Evolutionary conservation across 495 filamentous ascomycete genomes (phyloP).

Genomic region (Oidiodendron maius): DNA sequence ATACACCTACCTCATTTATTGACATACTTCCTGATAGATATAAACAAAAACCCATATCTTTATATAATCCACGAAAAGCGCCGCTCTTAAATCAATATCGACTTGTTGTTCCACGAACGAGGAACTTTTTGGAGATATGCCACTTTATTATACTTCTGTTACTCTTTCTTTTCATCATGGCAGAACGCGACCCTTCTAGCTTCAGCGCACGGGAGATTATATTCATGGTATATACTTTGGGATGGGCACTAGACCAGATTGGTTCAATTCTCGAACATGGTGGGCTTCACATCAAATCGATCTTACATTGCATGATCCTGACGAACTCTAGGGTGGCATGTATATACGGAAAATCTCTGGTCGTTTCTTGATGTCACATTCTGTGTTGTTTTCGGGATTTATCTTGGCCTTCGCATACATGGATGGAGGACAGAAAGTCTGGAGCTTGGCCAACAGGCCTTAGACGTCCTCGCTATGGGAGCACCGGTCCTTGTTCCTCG

Average conservation of each 20-base stretch:
- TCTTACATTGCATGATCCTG: background rate
- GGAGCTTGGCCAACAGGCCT: slow-evolving; percentile 31
- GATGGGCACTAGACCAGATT: slow-evolving; percentile 70
- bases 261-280: slow-evolving; percentile 65
- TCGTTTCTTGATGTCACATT: slow-evolving; percentile 71
- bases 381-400: slow-evolving; percentile 52
- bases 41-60: slow-evolving; percentile 62
- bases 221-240: slow-evolving; percentile 59
- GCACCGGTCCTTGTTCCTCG: slow-evolving; percentile 67
- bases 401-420: slow-evolving; percentile 54
- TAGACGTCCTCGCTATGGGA: slow-evolving; percentile 63
- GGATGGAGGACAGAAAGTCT: slow-evolving; percentile 34
- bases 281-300: background rate
- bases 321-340: slow-evolving; percentile 47
- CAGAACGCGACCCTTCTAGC: slow-evolving; percentile 40
- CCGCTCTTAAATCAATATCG: slow-evolving; percentile 71
- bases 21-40: slow-evolving; percentile 70
- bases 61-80: slow-evolving; percentile 61
- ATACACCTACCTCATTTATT: slow-evolving; percentile 63
- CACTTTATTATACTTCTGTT: slow-evolving; percentile 60
- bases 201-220: slow-evolving; percentile 48
- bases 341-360: slow-evolving; percentile 75
- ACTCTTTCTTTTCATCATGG: slow-evolving; percentile 60
- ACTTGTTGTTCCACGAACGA: slow-evolving; percentile 61
- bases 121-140: slow-evolving; percentile 59